Evolutionary conservation across 1,284 basidiomycete genomes (phyloP), one percentile per base, ranked within the genome.

Genomic region (Neotropicomus parvogracilis): DNA sequence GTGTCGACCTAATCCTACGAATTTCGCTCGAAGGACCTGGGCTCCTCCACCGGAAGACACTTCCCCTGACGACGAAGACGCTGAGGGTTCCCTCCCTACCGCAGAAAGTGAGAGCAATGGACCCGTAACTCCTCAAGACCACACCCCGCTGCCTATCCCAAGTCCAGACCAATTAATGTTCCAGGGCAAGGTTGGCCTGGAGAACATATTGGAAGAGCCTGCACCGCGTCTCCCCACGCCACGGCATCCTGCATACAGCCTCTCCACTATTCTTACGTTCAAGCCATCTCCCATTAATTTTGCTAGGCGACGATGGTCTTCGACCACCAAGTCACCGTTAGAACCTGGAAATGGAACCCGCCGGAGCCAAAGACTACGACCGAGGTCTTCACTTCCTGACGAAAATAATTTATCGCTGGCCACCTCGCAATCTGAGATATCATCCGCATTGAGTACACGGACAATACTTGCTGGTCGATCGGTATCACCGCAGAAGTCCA

Each of bases 221-320:
- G 45, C 50, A 50, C 45, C 53, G 43, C 60, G 51, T 57, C 50
- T 54, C 57, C 44, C 57, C 44, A 54, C 54, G 46, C 54, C 62
- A 61, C 52, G 54, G 55, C 52, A 40, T 51, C 43, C 46, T 40
- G 39, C 43, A 33, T 48, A 55, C 28, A 47, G 40, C 43, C n/a
- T 61, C 29, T 54, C 64, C 44, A 57, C 60, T 37, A 64, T 64
- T 50, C 64, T 69, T 54, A 63, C 71, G 26, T 72, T 73, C 61
- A 75, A 73, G 51, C 79, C 79, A 19, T 74, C 75, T 36, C 78
- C 79, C 13, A 69, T 75, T 66, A 77, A 75, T 58, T 73, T 78
- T 53, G 77, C 79, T 11, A 71, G 69, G 50, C 73, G 75, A 44
- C 73, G 78, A 36, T 80, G 78, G 78, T 74, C 71, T 47, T 70